Percentiles rank a stretch among this genome's conserved stretches.
phyloP scores from a whole-genome alignment of 306 rosid genomes.

The Prunus mira region DNA sequence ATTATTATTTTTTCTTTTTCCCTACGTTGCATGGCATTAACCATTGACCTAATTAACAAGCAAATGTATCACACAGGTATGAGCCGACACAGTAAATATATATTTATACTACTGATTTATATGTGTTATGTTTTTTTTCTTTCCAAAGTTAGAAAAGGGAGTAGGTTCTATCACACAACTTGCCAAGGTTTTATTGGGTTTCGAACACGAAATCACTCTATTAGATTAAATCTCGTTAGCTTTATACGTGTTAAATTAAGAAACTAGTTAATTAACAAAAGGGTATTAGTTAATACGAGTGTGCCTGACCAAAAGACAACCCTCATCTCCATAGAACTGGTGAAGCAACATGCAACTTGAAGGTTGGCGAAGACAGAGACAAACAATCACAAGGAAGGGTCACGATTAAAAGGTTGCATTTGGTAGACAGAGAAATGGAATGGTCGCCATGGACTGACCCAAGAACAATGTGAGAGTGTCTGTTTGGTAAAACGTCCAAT shows the following conservation, averaged over 20 bases:
- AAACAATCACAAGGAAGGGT: conserved; percentile 13
- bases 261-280: not conserved
- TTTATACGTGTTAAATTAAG: not conserved
- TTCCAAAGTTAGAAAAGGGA: no score
- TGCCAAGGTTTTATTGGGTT: no score
- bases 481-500: conserved; percentile 20
- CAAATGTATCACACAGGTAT: no score
- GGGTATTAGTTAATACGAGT: not conserved
- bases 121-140: no score
- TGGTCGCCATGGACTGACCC: not conserved
- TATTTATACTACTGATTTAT: no score
- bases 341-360: not conserved
- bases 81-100: no score
- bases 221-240: accelerated
- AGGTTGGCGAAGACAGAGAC: not conserved
- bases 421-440: not conserved
- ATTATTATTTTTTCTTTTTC: not conserved
- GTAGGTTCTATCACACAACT: no score
- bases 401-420: not conserved
- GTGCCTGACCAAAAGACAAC: conserved; percentile 23
- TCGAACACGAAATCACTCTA: no score
- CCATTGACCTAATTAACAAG: not conserved
- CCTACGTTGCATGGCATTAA: not conserved
- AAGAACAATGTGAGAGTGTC: conserved; percentile 11
- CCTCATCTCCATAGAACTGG: not conserved